phyloP scores from a whole-genome alignment of 2,329 filamentous ascomycete species.

The Tolypocladium nubicola region DNA sequence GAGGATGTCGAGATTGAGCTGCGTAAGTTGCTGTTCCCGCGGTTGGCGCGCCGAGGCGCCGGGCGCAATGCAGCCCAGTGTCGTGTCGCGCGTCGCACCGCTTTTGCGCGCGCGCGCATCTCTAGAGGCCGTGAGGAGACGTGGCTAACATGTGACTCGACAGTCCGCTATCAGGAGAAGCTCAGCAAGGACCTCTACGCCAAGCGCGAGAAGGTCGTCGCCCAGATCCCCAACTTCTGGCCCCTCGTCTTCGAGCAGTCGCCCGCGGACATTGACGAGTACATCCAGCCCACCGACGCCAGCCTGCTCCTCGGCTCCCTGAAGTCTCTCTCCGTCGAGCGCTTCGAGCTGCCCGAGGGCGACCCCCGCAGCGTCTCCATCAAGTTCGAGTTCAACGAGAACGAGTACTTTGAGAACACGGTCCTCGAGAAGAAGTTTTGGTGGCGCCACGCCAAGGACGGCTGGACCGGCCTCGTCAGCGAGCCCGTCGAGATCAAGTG shows the following conservation, averaged over 20 bases:
- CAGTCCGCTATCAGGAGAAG: conserved; percentile 63
- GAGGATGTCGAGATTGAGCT: conserved; percentile 74
- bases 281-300: conserved; percentile 73
- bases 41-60: not conserved
- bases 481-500: conserved; percentile 83
- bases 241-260: conserved; percentile 83
- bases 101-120: not conserved
- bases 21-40: conserved; percentile 42
- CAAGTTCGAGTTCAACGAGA: conserved; percentile 68
- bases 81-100: not conserved
- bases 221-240: conserved; percentile 84
- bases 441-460: conserved; percentile 59
- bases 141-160: not conserved
- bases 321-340: conserved; percentile 58
- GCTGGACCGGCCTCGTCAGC: conserved; percentile 69
- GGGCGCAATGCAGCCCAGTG: not conserved
- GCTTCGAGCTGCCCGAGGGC: conserved; percentile 68
- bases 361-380: conserved; percentile 74
- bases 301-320: conserved; percentile 61
- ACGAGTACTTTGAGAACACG: conserved; percentile 71
- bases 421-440: conserved; percentile 87
- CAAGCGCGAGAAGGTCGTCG: conserved; percentile 60
- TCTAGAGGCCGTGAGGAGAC: too few species aligned
- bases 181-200: conserved; percentile 62
- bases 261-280: conserved; percentile 77